phyloP scores from a whole-genome alignment of 257 asterid genomes.

The Forsythia suspensa region DNA sequence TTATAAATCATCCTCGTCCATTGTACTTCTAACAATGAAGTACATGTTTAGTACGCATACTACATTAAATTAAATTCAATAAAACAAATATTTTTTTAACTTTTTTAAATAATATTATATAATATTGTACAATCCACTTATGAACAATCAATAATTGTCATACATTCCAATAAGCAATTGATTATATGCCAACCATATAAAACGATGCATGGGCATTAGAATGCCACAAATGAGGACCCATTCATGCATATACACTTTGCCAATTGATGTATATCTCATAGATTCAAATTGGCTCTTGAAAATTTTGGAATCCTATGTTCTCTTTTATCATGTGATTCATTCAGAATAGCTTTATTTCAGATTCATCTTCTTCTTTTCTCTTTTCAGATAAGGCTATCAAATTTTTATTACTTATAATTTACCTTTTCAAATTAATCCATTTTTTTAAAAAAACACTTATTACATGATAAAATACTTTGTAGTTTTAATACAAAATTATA shows the following conservation, averaged over 20 bases:
- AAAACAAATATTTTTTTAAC: too few relatives aligned
- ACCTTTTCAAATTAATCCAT: not conserved
- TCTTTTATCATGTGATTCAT: not conserved
- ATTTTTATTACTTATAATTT: not conserved
- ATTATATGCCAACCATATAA: not conserved
- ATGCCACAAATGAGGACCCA: not conserved
- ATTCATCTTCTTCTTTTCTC: slow-evolving; percentile 6
- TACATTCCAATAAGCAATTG: not conserved
- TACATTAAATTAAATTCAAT: too few relatives aligned
- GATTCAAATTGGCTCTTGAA: not conserved
- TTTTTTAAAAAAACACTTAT: not conserved
- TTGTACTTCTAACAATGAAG: too few relatives aligned
- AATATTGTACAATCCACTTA: too few relatives aligned
- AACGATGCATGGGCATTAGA: not conserved
- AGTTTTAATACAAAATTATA: not conserved
- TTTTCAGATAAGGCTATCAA: not conserved
- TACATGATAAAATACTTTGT: not conserved
- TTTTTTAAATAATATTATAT: too few relatives aligned
- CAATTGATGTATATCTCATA: not conserved
- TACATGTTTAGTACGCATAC: too few relatives aligned
- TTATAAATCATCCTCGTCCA: too few relatives aligned
- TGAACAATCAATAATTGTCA: not conserved
- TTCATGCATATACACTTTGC: not conserved
- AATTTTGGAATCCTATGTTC: not conserved
- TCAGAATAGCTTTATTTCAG: not conserved